A percentile compares a stretch with the other conserved stretches of the same genome.
These are phyloP conservation scores for Chlorella sp. DNA, from an alignment of 139 green algal genomes.

Conservation along the genomic window DNA sequence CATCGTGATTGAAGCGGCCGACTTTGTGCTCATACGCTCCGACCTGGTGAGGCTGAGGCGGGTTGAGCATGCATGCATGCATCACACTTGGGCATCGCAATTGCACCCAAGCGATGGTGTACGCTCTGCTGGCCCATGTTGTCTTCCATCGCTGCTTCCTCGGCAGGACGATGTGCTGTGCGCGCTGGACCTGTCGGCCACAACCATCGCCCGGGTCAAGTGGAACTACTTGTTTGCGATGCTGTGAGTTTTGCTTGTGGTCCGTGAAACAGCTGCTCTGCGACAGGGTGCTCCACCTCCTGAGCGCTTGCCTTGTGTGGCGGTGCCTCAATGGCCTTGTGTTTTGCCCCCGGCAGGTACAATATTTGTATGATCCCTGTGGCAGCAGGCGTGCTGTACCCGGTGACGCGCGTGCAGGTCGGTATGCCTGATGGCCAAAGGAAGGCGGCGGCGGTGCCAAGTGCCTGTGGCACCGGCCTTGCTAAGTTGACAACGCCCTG, in stretches of 20 bases:
- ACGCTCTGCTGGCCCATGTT: not conserved
- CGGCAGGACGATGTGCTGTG: slow-evolving; percentile 79
- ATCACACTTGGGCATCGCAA: not conserved
- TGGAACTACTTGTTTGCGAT: slow-evolving; percentile 96
- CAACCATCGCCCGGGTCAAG: slow-evolving; percentile 87
- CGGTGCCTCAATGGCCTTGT: too few relatives aligned
- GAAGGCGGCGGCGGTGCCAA: not conserved
- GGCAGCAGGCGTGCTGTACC: slow-evolving; percentile 77
- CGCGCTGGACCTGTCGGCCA: slow-evolving; percentile 71
- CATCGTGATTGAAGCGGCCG: slow-evolving; percentile 84
- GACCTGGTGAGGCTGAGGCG: slow-evolving; percentile 56
- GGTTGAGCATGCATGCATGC: not conserved
- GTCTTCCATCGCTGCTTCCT: not conserved
- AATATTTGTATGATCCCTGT: slow-evolving; percentile 91
- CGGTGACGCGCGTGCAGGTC: slow-evolving; percentile 30
- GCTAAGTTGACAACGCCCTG: not conserved
- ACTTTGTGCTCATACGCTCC: slow-evolving; percentile 93
- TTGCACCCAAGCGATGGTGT: not conserved
- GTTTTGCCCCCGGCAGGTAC: too few relatives aligned
- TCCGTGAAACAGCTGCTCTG: slow-evolving; percentile 77
- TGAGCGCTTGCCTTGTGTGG: too few relatives aligned
- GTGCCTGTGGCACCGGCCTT: not conserved
- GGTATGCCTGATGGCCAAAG: not conserved
- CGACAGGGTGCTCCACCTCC: too few relatives aligned
- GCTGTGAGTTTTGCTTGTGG: slow-evolving; percentile 91